A percentile compares a stretch with the other conserved stretches of the same genome.
These are phyloP conservation scores for Candida ulmi DNA, from an alignment of 805 yeast genomes.

Conservation along the genomic window DNA sequence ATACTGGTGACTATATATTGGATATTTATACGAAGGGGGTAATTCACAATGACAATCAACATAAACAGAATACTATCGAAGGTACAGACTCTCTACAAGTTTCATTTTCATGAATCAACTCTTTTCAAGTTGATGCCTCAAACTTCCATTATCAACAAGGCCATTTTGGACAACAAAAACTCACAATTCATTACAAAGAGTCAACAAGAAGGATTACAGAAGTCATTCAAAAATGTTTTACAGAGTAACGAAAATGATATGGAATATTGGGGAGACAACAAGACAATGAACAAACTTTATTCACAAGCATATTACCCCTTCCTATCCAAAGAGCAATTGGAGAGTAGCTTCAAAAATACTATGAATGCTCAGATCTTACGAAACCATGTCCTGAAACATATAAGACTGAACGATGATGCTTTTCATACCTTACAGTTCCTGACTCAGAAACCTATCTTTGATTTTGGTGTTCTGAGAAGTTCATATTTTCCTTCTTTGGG, in stretches of 20 bases:
- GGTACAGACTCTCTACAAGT: constrained; percentile 7
- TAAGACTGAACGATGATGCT: constrained; percentile 5
- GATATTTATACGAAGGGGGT: no score
- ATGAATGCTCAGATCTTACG: constrained; percentile 2
- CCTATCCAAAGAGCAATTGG: constrained; percentile 9
- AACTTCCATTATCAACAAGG: constrained; percentile 12
- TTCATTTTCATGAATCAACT: constrained; percentile 19
- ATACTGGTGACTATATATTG: no score
- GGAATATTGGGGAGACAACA: background rate
- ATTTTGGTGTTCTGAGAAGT: constrained; percentile 19
- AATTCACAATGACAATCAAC: background rate
- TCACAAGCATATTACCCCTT: constrained; percentile 17
- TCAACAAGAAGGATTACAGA: constrained; percentile 9
- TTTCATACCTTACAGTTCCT: constrained; percentile 5
- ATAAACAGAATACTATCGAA: constrained; percentile 2
- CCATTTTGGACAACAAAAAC: constrained; percentile 9
- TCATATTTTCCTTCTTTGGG: constrained; percentile 16
- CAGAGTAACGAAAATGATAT: background rate
- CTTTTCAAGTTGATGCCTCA: constrained; percentile 14
- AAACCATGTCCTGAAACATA: constrained; percentile 4
- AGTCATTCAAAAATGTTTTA: constrained; percentile 10
- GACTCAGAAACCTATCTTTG: constrained; percentile 3
- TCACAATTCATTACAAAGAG: constrained; percentile 6
- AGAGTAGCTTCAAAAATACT: constrained; percentile 7
- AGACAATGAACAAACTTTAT: constrained; percentile 7